These are phyloP conservation scores for Taphrina flavorubra DNA, from an alignment of 1,139 yeast species.

Conservation along the genomic window DNA sequence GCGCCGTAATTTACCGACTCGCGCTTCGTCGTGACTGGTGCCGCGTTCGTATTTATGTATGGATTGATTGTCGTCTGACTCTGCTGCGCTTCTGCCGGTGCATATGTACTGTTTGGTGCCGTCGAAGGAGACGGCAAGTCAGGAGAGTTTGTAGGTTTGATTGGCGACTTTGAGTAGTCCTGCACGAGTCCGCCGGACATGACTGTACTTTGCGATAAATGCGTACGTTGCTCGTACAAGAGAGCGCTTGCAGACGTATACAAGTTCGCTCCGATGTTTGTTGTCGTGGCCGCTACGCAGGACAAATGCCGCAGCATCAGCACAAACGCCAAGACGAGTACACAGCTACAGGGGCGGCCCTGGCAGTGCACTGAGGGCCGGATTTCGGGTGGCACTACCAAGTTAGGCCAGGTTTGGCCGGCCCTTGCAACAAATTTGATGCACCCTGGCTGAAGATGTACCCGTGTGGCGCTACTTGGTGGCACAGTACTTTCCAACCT, in stretches of 20 bases:
- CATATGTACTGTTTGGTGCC: neutral
- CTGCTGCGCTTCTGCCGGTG: neutral
- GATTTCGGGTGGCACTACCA: too few species aligned
- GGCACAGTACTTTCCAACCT: too few species aligned
- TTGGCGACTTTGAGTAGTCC: conserved; percentile 30
- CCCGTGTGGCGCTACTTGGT: too few species aligned
- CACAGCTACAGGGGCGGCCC: too few species aligned
- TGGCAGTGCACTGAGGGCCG: too few species aligned
- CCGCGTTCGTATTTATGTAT: neutral
- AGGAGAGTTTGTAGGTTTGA: conserved; percentile 20
- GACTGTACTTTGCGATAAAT: neutral
- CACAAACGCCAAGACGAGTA: conserved; percentile 9
- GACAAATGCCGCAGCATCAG: neutral
- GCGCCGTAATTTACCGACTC: neutral
- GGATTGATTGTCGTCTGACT: neutral
- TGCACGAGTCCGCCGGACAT: conserved; percentile 30
- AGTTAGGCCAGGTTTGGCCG: too few species aligned
- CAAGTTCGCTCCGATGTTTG: neutral
- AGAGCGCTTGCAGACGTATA: neutral
- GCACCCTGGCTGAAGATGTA: too few species aligned
- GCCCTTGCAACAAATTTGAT: too few species aligned
- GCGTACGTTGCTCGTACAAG: too few species aligned
- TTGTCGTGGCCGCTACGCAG: conserved; percentile 5
- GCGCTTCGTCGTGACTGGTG: neutral
- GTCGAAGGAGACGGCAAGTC: neutral